A percentile compares a stretch with the other conserved stretches of the same genome.
Conservation (phyloP, 192 early-diverging fungal species). For the Backusella australiensis region DNA sequence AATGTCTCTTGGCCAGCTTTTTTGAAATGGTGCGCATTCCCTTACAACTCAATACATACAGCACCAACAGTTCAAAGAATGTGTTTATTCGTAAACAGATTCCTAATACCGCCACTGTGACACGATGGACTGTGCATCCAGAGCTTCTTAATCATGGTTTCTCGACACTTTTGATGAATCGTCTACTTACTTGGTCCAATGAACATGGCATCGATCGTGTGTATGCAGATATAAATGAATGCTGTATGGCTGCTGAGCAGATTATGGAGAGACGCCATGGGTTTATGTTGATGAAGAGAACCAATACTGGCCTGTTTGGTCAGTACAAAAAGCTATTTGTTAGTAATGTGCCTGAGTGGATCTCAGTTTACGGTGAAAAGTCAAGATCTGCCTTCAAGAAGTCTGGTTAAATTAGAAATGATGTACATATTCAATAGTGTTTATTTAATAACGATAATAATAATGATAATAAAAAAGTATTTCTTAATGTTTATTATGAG, state of each 20-base stretch:
- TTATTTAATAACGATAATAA: neutral
- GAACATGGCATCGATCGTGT: slow-evolving; percentile 23
- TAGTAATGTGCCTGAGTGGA: slow-evolving; percentile 24
- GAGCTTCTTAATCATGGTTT: slow-evolving; percentile 32
- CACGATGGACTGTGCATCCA: slow-evolving; percentile 22
- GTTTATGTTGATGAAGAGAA: slow-evolving; percentile 4
- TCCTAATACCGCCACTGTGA: slow-evolving; percentile 23
- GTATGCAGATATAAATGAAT: slow-evolving; percentile 28
- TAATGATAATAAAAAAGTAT: neutral
- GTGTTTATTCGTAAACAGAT: slow-evolving; percentile 17
- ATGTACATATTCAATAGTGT: neutral
- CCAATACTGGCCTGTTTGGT: slow-evolving; percentile 10
- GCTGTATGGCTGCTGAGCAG: neutral
- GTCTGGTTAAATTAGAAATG: neutral
- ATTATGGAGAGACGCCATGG: slow-evolving; percentile 17
- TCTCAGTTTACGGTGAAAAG: slow-evolving; percentile 16
- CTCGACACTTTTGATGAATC: slow-evolving; percentile 27
- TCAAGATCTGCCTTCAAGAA: slow-evolving; percentile 12
- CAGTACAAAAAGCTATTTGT: slow-evolving; percentile 5
- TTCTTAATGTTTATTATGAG: neutral
- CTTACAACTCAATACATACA: neutral
- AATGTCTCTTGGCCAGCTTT: slow-evolving; percentile 1
- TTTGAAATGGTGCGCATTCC: slow-evolving; percentile 5
- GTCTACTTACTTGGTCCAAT: slow-evolving; percentile 25
- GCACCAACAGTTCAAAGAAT: neutral